Evolutionary conservation across 306 rosid genomes (phyloP).

Genomic region (Lotus japonicus): DNA sequence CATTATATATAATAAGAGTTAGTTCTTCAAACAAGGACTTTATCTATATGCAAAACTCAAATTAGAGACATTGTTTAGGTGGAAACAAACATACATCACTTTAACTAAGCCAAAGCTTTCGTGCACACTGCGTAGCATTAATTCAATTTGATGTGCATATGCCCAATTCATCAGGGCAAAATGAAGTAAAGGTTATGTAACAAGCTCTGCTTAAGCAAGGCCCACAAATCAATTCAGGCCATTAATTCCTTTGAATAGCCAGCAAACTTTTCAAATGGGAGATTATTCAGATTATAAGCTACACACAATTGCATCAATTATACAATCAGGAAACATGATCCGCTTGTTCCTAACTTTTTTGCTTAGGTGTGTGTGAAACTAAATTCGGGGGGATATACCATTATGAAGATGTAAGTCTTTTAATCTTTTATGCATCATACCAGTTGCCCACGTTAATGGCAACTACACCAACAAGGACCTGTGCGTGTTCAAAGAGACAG

Average conservation of each 20-base stretch:
- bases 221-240: neutral
- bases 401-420: no score
- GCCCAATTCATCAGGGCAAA: neutral
- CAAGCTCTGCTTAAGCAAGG: neutral
- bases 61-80: no score
- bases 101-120: no score
- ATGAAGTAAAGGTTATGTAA: neutral
- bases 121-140: no score
- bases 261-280: neutral
- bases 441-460: conserved; percentile 23
- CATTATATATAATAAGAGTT: no score
- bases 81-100: no score
- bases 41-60: no score
- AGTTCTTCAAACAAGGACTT: no score
- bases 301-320: no score
- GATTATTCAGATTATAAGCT: neutral
- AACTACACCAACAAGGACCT: neutral
- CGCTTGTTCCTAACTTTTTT: neutral
- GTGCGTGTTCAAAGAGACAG: neutral
- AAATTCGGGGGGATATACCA: neutral
- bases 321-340: neutral
- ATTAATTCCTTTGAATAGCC: neutral
- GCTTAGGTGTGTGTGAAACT: neutral
- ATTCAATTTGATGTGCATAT: neutral
- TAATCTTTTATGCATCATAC: neutral